Evolutionary conservation across 1,284 basidiomycete genomes (phyloP).

Genomic region (Trichosporon sp.): DNA sequence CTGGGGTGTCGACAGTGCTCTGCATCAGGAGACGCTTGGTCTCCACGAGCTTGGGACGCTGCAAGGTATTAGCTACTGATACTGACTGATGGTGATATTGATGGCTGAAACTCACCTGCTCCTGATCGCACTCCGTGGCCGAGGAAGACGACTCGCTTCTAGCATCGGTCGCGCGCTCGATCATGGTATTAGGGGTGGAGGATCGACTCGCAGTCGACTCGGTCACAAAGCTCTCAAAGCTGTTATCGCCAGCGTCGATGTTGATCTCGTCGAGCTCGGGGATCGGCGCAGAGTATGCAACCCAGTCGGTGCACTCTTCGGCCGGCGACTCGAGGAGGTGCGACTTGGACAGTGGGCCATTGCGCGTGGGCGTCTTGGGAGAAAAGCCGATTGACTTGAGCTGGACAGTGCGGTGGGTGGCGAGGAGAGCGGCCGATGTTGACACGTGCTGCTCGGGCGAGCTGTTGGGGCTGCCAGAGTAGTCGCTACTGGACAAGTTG

Average conservation of each 20-base stretch:
- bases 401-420: neutral
- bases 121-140: neutral
- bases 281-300: conserved; percentile 10
- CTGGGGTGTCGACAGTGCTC: neutral
- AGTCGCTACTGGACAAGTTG: conserved; percentile 7
- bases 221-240: neutral
- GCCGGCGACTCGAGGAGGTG: neutral
- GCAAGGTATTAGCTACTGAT: neutral
- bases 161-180: neutral
- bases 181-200: neutral
- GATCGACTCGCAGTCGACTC: neutral
- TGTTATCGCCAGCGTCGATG: neutral
- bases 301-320: conserved; percentile 3
- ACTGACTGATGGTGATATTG: neutral
- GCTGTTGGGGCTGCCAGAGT: neutral
- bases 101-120: neutral
- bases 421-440: neutral
- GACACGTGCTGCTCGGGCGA: neutral
- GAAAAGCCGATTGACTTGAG: neutral
- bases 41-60: neutral
- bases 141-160: neutral
- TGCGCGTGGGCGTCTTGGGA: neutral
- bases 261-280: conserved; percentile 2
- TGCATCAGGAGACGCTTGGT: neutral
- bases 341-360: neutral